Conservation (phyloP, 805 yeast species). For the Cyberlindnera subsufficiens region DNA sequence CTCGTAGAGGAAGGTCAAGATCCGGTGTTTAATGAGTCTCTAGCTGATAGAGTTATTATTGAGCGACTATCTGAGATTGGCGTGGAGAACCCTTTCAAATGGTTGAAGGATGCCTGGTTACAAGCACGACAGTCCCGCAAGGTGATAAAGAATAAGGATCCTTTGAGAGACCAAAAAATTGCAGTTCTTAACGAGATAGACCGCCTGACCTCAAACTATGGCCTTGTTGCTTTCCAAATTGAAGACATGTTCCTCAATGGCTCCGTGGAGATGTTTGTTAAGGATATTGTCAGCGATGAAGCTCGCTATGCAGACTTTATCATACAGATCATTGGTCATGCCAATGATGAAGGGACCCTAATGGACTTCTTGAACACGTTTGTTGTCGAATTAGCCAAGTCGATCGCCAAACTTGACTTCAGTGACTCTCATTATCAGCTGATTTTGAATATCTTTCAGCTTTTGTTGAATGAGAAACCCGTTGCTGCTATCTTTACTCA, state of each 20-base stretch:
- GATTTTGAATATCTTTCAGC: constrained; percentile 49
- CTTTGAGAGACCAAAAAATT: constrained; percentile 31
- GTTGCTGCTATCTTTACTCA: constrained; percentile 58
- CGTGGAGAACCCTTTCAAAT: constrained; percentile 38
- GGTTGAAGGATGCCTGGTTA: constrained; percentile 41
- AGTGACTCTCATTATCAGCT: constrained; percentile 47
- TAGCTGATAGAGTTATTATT: constrained; percentile 46
- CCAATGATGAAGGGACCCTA: constrained; percentile 62
- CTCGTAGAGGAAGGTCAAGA: constrained; percentile 18
- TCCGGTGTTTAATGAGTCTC: constrained; percentile 10
- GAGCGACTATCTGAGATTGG: constrained; percentile 55
- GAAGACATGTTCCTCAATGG: constrained; percentile 42
- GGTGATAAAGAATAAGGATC: constrained; percentile 35
- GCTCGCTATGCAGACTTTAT: constrained; percentile 40
- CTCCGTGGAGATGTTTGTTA: constrained; percentile 22
- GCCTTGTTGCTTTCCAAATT: constrained; percentile 60
- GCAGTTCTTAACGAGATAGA: constrained; percentile 42
- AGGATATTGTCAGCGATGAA: constrained; percentile 25
- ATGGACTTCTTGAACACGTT: constrained; percentile 54
- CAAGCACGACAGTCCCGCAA: constrained; percentile 37
- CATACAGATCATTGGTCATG: constrained; percentile 47
- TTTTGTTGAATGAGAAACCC: constrained; percentile 51
- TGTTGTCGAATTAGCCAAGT: constrained; percentile 32
- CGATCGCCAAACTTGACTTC: constrained; percentile 33
- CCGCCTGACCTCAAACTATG: constrained; percentile 51